Percentiles rank a stretch among this genome's conserved stretches.
Conservation (phyloP, 1,284 basidiomycete species). For the Kalmanozyma brasiliensis region DNA sequence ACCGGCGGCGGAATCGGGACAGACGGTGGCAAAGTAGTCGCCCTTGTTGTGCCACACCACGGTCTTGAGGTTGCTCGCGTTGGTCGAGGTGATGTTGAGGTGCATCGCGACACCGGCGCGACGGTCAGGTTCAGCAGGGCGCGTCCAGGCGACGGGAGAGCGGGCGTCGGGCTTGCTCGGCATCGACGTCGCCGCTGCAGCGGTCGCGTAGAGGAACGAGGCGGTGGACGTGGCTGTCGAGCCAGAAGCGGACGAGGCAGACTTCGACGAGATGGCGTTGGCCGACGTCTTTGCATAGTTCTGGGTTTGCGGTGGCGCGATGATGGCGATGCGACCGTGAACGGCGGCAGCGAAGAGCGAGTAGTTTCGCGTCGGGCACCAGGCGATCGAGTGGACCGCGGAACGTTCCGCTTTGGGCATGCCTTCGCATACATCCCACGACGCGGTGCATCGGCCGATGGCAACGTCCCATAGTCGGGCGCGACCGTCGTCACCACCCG, state of each 20-base stretch:
- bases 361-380: constrained; percentile 90
- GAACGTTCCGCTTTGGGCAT: constrained; percentile 55
- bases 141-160: constrained; percentile 71
- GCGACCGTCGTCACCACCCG: constrained; percentile 88
- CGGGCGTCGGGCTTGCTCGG: constrained; percentile 34
- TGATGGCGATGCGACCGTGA: constrained; percentile 76
- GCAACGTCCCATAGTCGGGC: constrained; percentile 94
- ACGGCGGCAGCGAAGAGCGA: constrained; percentile 80
- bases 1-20: constrained; percentile 71
- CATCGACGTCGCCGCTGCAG: constrained; percentile 48
- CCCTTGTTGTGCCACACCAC: constrained; percentile 93
- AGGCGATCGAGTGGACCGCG: constrained; percentile 83
- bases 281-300: constrained; percentile 70
- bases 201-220: constrained; percentile 56
- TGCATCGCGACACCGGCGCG: constrained; percentile 70
- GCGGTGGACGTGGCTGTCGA: constrained; percentile 53
- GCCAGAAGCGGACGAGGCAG: constrained; percentile 59
- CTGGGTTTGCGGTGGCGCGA: constrained; percentile 76
- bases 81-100: constrained; percentile 44
- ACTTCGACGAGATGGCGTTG: constrained; percentile 63
- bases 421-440: constrained; percentile 77
- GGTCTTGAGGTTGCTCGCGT: constrained; percentile 82
- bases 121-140: constrained; percentile 70
- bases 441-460: constrained; percentile 87
- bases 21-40: constrained; percentile 92